Conservation (phyloP, 768 basidiomycete species). For the Mycena galericulata region DNA sequence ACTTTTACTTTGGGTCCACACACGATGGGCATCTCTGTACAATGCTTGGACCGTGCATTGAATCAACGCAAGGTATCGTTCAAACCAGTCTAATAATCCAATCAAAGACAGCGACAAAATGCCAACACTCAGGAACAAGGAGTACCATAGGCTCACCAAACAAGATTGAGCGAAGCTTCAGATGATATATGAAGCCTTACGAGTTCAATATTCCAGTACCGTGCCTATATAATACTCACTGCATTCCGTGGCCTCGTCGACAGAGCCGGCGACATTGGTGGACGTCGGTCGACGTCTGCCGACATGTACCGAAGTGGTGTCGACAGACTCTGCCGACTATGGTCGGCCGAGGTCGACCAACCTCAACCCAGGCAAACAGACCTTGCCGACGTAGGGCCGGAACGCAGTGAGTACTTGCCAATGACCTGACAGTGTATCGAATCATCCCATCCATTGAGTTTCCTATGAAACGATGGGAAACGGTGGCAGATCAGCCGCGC, state of each 20-base stretch:
- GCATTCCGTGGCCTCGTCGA: too few species aligned
- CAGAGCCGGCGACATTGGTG: too few species aligned
- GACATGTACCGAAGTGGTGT: background rate
- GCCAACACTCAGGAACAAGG: slow-evolving; percentile 42
- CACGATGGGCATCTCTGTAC: too few species aligned
- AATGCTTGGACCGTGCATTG: too few species aligned
- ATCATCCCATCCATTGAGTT: too few species aligned
- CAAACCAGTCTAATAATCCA: slow-evolving; percentile 39
- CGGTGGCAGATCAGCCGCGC: too few species aligned
- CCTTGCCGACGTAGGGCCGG: background rate
- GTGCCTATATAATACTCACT: too few species aligned
- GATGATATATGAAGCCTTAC: slow-evolving; percentile 41
- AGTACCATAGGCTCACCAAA: slow-evolving; percentile 34
- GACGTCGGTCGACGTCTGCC: too few species aligned
- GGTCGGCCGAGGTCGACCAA: background rate
- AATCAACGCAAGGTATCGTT: slow-evolving; percentile 9
- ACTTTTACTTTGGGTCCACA: too few species aligned
- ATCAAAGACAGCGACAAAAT: slow-evolving; percentile 39
- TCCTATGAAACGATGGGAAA: too few species aligned
- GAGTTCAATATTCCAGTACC: too few species aligned
- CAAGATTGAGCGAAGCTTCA: slow-evolving; percentile 41
- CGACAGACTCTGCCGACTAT: background rate
- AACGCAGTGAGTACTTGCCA: background rate
- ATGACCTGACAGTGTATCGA: too few species aligned
- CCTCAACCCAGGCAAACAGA: background rate